Conservation (phyloP, 257 asterid genomes). For the Solanum chiquidenum region DNA sequence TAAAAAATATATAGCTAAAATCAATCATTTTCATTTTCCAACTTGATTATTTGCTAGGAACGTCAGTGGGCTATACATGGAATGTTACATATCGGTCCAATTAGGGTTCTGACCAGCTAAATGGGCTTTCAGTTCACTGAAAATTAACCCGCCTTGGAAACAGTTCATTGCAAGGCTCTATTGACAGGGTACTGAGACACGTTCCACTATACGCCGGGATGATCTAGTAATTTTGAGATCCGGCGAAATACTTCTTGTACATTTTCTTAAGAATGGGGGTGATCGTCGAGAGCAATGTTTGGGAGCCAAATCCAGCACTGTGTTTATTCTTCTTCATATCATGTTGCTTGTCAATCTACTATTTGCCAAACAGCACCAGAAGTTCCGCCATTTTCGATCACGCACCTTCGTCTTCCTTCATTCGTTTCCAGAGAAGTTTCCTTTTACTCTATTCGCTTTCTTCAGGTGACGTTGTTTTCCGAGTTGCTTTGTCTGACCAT, state of each 20-base stretch:
- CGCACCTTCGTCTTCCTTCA: slow-evolving; percentile 36
- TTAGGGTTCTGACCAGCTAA: background rate
- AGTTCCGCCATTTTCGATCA: slow-evolving; percentile 49
- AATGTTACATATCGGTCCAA: background rate
- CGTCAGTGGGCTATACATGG: background rate
- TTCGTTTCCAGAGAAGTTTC: slow-evolving; percentile 55
- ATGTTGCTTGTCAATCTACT: slow-evolving; percentile 47
- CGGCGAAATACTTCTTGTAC: background rate
- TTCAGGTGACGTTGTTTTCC: slow-evolving; percentile 40
- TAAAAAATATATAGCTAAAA: too few relatives aligned
- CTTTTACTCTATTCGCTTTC: slow-evolving; percentile 58
- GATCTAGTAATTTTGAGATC: background rate
- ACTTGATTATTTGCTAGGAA: background rate
- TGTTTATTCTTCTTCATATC: slow-evolving; percentile 41
- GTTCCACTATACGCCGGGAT: background rate
- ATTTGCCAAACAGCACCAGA: slow-evolving; percentile 25
- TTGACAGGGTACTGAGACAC: background rate
- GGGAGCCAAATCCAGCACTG: slow-evolving; percentile 66
- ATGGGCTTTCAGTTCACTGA: background rate
- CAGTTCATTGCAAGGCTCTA: background rate
- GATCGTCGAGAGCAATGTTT: slow-evolving; percentile 56
- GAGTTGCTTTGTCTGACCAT: background rate
- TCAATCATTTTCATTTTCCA: background rate
- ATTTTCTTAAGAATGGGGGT: slow-evolving; percentile 50
- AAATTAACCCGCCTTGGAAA: background rate